These are phyloP conservation scores for Sarocladium strictum DNA, from an alignment of 2,329 filamentous ascomycete species.

Conservation along the genomic window DNA sequence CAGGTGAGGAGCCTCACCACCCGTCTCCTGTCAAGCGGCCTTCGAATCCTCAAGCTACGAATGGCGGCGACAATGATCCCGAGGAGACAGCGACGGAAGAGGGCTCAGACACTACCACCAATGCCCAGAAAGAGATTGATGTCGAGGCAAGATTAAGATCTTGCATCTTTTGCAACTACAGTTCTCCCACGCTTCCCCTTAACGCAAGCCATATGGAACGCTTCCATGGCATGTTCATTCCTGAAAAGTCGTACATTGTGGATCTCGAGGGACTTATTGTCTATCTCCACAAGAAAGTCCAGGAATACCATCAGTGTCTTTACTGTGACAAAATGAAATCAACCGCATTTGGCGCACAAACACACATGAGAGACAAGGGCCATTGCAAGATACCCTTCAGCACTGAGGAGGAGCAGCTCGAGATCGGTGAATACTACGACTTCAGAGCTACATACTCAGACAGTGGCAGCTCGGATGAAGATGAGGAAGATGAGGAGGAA, in stretches of 20 bases:
- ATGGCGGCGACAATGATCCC: slow-evolving; percentile 30
- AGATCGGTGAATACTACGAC: slow-evolving; percentile 95
- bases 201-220: slow-evolving; percentile 88
- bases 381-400: slow-evolving; percentile 96
- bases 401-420: slow-evolving; percentile 82
- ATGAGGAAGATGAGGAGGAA: slow-evolving; percentile 35
- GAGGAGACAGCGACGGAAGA: slow-evolving; percentile 37
- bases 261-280: slow-evolving; percentile 76
- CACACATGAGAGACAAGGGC: slow-evolving; percentile 94
- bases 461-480: slow-evolving; percentile 44
- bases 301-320: slow-evolving; percentile 76
- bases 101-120: slow-evolving; percentile 36
- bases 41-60: slow-evolving; percentile 40
- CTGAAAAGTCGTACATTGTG: slow-evolving; percentile 77
- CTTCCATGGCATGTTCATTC: slow-evolving; percentile 92
- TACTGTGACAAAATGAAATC: slow-evolving; percentile 81
- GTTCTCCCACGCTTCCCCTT: slow-evolving; percentile 67
- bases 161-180: slow-evolving; percentile 90
- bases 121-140: slow-evolving; percentile 28
- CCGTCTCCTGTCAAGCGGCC: slow-evolving; percentile 49
- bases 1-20: slow-evolving; percentile 48
- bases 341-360: slow-evolving; percentile 76
- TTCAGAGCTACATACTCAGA: slow-evolving; percentile 95
- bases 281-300: slow-evolving; percentile 74
- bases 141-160: slow-evolving; percentile 39